phyloP scores from a whole-genome alignment of 768 basidiomycete species.

The Rhizopogon salebrosus region DNA sequence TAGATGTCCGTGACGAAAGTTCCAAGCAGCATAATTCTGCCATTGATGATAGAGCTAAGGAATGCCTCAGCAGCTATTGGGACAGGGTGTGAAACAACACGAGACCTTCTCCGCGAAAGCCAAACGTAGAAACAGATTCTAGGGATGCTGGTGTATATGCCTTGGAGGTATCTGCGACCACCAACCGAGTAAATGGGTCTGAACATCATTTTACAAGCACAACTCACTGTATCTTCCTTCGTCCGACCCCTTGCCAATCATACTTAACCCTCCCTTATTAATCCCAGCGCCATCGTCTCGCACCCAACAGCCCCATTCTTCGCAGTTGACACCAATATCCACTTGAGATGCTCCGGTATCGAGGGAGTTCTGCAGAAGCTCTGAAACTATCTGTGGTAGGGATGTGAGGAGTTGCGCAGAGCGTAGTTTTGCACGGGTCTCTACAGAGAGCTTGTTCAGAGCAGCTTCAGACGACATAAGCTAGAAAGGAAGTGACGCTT shows the following conservation, averaged over 20 bases:
- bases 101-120: conserved; percentile 91
- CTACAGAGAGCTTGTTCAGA: conserved; percentile 43
- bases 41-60: conserved; percentile 75
- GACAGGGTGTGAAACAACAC: conserved; percentile 1
- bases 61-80: background rate
- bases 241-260: conserved; percentile 47
- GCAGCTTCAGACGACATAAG: conserved; percentile 16
- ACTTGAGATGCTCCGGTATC: conserved; percentile 73
- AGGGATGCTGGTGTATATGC: conserved; percentile 47
- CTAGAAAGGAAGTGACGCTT: background rate
- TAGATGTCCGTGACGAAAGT: conserved; percentile 69
- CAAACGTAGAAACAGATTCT: conserved; percentile 61
- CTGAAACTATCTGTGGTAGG: conserved; percentile 71
- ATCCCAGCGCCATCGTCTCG: conserved; percentile 84
- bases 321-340: conserved; percentile 67
- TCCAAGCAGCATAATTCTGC: conserved; percentile 78
- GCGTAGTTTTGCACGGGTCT: conserved; percentile 69
- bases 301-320: conserved; percentile 81
- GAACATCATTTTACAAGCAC: background rate
- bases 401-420: conserved; percentile 84
- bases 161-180: conserved; percentile 65
- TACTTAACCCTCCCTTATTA: conserved; percentile 47
- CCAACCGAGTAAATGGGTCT: background rate
- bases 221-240: conserved; percentile 65
- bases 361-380: conserved; percentile 86